These are phyloP conservation scores for Prunus yedoensis DNA, from an alignment of 331 rosid species.

Conservation along the genomic window DNA sequence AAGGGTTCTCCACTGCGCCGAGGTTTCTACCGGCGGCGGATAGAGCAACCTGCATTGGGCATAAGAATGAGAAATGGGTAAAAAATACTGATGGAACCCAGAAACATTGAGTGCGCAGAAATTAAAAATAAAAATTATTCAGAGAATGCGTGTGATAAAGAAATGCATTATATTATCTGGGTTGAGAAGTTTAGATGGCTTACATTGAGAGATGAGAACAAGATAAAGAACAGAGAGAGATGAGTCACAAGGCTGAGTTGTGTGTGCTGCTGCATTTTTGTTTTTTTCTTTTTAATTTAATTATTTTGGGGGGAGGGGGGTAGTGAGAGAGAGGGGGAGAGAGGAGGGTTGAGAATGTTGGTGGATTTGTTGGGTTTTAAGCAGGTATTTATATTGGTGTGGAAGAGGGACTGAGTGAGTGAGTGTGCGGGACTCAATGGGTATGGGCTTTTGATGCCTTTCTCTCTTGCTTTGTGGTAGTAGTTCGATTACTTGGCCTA, in stretches of 20 bases:
- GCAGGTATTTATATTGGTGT: slow-evolving; percentile 46
- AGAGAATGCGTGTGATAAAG: neutral
- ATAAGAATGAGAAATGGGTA: slow-evolving; percentile 9
- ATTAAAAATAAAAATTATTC: no score
- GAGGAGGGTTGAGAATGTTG: slow-evolving; percentile 43
- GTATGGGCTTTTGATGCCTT: slow-evolving; percentile 29
- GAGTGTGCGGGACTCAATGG: neutral
- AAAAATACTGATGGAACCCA: neutral
- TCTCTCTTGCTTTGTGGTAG: slow-evolving; percentile 6
- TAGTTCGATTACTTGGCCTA: neutral
- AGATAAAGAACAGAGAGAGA: slow-evolving; percentile 44
- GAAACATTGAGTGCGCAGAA: neutral
- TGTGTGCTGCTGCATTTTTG: slow-evolving; percentile 29
- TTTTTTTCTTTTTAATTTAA: neutral
- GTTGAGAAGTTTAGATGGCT: slow-evolving; percentile 33
- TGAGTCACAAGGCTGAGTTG: slow-evolving; percentile 35
- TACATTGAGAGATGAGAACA: slow-evolving; percentile 59
- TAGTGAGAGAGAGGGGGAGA: neutral
- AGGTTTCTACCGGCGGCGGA: slow-evolving; percentile 16
- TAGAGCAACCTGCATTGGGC: slow-evolving; percentile 66
- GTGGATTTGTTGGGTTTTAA: slow-evolving; percentile 46
- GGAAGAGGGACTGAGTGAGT: slow-evolving; percentile 9
- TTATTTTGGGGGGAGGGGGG: neutral
- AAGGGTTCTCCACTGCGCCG: slow-evolving; percentile 54
- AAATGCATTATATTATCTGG: neutral